These are phyloP conservation scores for Hippophae tibetana DNA, from an alignment of 306 rosid genomes.

Conservation along the genomic window DNA sequence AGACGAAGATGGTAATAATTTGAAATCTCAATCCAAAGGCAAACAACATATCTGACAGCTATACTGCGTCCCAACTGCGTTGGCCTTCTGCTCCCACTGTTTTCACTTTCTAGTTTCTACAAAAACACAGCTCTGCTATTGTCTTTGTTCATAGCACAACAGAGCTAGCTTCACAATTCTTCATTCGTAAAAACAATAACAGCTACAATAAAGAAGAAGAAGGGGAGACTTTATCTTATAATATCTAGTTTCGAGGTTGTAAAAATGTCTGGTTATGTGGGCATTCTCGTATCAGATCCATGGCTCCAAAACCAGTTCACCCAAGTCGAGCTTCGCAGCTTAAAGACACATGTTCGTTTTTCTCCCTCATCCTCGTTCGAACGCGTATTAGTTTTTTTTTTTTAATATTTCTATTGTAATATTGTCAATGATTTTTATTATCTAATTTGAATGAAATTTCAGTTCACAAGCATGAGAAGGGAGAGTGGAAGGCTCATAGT, in stretches of 20 bases:
- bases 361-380: background rate
- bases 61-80: conserved; percentile 46
- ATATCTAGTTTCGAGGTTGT: background rate
- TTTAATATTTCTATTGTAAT: conserved; percentile 1
- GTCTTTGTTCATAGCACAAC: background rate
- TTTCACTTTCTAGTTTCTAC: conserved; percentile 5
- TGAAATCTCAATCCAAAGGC: conserved; percentile 43
- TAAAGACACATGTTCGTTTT: conserved; percentile 63
- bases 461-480: conserved; percentile 85
- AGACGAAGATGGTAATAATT: conserved; percentile 40
- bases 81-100: conserved; percentile 17
- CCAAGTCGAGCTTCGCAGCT: conserved; percentile 87
- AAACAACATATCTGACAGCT: conserved; percentile 58
- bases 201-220: background rate
- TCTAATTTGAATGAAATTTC: conserved; percentile 8
- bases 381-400: background rate
- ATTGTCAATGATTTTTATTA: background rate
- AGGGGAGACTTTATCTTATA: background rate
- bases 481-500: conserved; percentile 65
- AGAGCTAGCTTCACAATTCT: background rate
- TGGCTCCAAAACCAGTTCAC: conserved; percentile 96
- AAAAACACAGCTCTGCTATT: background rate
- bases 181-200: background rate
- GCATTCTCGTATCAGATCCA: conserved; percentile 98
- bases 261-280: conserved; percentile 70